Conservation (phyloP, 352 stramenopile species). For the Albugo candida region DNA sequence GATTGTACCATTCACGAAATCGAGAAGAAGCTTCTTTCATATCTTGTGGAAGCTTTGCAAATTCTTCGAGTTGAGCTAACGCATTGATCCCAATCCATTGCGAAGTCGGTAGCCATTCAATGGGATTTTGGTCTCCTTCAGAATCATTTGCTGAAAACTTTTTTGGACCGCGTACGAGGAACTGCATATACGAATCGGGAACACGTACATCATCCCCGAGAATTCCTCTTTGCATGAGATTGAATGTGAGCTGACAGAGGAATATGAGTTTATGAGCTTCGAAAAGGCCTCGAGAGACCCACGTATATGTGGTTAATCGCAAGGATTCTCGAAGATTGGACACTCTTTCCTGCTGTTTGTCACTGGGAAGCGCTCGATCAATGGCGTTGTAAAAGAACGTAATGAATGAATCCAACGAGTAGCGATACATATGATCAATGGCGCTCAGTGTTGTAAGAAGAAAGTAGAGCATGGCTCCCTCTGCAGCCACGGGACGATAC, state of each 20-base stretch:
- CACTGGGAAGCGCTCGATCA: constrained; percentile 53
- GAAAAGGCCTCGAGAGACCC: constrained; percentile 90
- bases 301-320: constrained; percentile 93
- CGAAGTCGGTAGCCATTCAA: constrained; percentile 83
- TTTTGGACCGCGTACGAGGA: constrained; percentile 82
- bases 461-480: constrained; percentile 96
- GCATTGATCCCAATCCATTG: constrained; percentile 85
- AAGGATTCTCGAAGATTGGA: constrained; percentile 85
- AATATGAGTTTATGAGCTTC: constrained; percentile 96
- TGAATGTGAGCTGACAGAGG: constrained; percentile 92
- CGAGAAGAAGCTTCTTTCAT: constrained; percentile 87
- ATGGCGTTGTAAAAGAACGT: constrained; percentile 96
- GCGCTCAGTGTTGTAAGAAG: constrained; percentile 87
- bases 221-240: constrained; percentile 92
- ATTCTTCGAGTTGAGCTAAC: constrained; percentile 87
- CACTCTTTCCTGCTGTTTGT: constrained; percentile 83
- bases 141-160: constrained; percentile 19
- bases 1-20: constrained; percentile 98
- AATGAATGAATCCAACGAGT: constrained; percentile 93
- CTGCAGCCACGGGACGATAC: constrained; percentile 85
- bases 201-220: constrained; percentile 86
- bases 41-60: constrained; percentile 92
- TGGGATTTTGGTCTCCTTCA: constrained; percentile 47
- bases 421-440: constrained; percentile 98
- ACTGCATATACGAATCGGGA: constrained; percentile 92